phyloP scores from a whole-genome alignment of 108 stramenopile species.

The Skeletonema potamos region DNA sequence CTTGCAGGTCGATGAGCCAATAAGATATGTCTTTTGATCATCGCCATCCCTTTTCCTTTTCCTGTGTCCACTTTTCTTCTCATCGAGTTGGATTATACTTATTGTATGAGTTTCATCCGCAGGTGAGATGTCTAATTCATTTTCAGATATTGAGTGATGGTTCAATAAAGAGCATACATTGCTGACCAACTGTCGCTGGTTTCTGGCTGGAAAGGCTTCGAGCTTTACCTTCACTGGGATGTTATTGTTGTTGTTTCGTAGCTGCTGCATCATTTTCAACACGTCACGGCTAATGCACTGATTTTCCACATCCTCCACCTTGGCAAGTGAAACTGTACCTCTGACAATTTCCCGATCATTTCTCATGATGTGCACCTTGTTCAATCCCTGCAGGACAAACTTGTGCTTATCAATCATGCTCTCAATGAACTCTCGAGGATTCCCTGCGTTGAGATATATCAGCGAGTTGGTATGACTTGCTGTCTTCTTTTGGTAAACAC shows the following conservation, averaged over 20 bases:
- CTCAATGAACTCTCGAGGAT: conserved; percentile 12
- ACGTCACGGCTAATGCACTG: neutral
- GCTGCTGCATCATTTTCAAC: neutral
- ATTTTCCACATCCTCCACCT: neutral
- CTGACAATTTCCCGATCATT: neutral
- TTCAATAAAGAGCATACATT: conserved; percentile 6
- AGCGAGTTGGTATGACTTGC: conserved; percentile 31
- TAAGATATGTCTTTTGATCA: conserved; percentile 10
- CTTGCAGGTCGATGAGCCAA: conserved; percentile 13
- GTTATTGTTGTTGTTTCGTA: neutral
- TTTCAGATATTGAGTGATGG: conserved; percentile 12
- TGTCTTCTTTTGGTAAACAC: neutral
- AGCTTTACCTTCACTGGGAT: conserved; percentile 2
- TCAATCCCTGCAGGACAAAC: conserved; percentile 23
- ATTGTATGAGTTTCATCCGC: conserved; percentile 23
- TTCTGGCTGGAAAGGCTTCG: conserved; percentile 24
- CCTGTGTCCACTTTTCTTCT: neutral
- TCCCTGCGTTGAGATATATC: conserved; percentile 3
- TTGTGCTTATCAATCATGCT: neutral
- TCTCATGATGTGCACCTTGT: conserved; percentile 19
- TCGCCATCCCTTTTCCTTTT: neutral
- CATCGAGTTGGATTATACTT: conserved; percentile 19
- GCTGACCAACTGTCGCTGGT: conserved; percentile 3
- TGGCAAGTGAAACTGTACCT: neutral
- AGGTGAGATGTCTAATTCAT: conserved; percentile 28